Percentiles rank a stretch among this genome's conserved stretches.
phyloP scores from a whole-genome alignment of 257 asterid species.

The Capsicum baccatum region DNA sequence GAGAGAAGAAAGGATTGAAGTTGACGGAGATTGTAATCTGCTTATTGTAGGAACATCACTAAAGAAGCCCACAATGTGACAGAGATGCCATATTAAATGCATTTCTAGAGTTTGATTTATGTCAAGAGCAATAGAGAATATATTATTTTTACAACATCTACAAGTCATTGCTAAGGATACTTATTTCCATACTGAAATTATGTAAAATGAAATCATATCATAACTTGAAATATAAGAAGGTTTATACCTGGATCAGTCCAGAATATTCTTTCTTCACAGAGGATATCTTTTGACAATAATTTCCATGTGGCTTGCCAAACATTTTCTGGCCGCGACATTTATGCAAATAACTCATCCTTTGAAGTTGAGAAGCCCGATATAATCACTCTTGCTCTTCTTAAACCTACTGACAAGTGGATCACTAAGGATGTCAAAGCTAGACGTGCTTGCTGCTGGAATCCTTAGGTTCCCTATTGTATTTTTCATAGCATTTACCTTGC shows the following conservation, averaged over 20 bases:
- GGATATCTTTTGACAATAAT: background rate
- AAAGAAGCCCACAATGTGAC: slow-evolving; percentile 48
- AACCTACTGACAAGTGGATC: slow-evolving; percentile 61
- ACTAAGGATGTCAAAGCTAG: slow-evolving; percentile 52
- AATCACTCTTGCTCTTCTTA: slow-evolving; percentile 33
- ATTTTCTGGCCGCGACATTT: background rate
- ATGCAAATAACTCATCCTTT: slow-evolving; percentile 13
- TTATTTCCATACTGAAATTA: background rate
- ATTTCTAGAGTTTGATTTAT: background rate
- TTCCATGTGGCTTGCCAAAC: slow-evolving; percentile 6
- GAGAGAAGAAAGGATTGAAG: background rate
- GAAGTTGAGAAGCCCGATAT: background rate
- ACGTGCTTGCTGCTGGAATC: slow-evolving; percentile 92
- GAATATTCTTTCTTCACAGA: background rate
- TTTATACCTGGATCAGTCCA: background rate
- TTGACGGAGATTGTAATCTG: background rate
- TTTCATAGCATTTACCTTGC: slow-evolving; percentile 41
- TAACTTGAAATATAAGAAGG: background rate
- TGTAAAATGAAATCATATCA: background rate
- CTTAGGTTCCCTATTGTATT: slow-evolving; percentile 58
- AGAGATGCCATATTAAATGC: slow-evolving; percentile 44
- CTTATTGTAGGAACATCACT: slow-evolving; percentile 54
- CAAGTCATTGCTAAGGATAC: background rate
- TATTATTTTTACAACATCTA: background rate
- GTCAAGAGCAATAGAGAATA: background rate